Base-by-base conservation (phyloP, 306 rosid genomes). In the Mimosa pudica region DNA sequence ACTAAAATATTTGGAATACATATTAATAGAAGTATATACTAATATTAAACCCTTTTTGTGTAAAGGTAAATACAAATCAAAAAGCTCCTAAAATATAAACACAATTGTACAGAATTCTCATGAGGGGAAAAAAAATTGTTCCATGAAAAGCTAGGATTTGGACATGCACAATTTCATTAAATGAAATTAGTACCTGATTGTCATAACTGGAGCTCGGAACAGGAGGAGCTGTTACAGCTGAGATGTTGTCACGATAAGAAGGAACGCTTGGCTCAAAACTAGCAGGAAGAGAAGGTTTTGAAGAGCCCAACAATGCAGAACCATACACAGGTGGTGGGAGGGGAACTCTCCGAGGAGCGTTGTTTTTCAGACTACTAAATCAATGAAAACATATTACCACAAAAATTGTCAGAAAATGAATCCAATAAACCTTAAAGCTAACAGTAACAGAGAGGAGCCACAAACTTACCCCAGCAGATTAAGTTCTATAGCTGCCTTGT, bases 401-500 rank as follows among this genome's bases (percentile, higher is more conserved):
- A 77, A 81, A 67, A 73, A 33, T 8, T 63, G 16, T 85, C 11
- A 83, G 44, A 41, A 18, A n/a, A 76, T 38, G 66, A 75, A 80
- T 69, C 70, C 61, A 61, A 75, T 24, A 67, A 48, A 36, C 41
- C 18, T 32, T 32, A 14, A 38, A 82, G 41, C 18, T 65, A 66
- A 80, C 47, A 61, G 30, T 51, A 71, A 75, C 5, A 57, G 83
- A 52, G 67, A 65, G 38, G 46, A 68, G 82, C 61, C 12, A 77
- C 24, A 70, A 67, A 70, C 73, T 77, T 88, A 95, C 99, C 99
- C 99, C 20, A 95, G 80, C 65, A 93, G 38, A 77, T 80, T 85
- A 75, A 85, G 91, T 83, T 95, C 99, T 81, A 95, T 81, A 8
- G 98, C 90, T 55, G 98, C 99, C 79, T 95, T 93, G 75, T 95